These are phyloP conservation scores for Plasmodium gallinaceum DNA, from an alignment of 169 alveolate species.

Conservation along the genomic window DNA sequence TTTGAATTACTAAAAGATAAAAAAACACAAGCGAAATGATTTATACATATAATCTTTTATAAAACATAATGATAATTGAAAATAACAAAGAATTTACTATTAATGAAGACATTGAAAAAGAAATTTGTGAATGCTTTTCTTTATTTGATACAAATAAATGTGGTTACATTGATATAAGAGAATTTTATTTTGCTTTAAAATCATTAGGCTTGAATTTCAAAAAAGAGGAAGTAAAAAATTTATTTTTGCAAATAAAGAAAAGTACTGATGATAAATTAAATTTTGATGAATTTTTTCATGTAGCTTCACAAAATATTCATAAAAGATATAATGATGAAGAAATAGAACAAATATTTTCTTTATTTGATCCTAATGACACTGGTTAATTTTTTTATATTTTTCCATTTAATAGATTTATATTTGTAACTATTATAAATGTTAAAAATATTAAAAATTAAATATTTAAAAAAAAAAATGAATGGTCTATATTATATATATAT, in stretches of 20 bases:
- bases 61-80: constrained; percentile 24
- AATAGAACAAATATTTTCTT: constrained; percentile 47
- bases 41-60: background rate
- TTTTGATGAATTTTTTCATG: constrained; percentile 73
- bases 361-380: constrained; percentile 71
- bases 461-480: background rate
- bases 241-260: constrained; percentile 57
- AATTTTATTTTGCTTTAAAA: constrained; percentile 72
- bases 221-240: constrained; percentile 63
- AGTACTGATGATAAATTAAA: constrained; percentile 52
- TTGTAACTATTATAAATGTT: background rate
- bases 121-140: constrained; percentile 71
- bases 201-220: constrained; percentile 73
- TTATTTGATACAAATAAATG: constrained; percentile 74
- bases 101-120: constrained; percentile 66
- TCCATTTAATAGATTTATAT: background rate
- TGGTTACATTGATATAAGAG: constrained; percentile 73
- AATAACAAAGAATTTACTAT: constrained; percentile 14
- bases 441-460: background rate
- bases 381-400: constrained; percentile 22
- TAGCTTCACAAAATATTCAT: constrained; percentile 59
- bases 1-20: background rate
- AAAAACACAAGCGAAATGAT: background rate
- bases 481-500: background rate
- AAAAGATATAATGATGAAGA: constrained; percentile 73